These are phyloP conservation scores for Linnemannia exigua DNA, from an alignment of 192 early-diverging fungal genomes.

Conservation along the genomic window DNA sequence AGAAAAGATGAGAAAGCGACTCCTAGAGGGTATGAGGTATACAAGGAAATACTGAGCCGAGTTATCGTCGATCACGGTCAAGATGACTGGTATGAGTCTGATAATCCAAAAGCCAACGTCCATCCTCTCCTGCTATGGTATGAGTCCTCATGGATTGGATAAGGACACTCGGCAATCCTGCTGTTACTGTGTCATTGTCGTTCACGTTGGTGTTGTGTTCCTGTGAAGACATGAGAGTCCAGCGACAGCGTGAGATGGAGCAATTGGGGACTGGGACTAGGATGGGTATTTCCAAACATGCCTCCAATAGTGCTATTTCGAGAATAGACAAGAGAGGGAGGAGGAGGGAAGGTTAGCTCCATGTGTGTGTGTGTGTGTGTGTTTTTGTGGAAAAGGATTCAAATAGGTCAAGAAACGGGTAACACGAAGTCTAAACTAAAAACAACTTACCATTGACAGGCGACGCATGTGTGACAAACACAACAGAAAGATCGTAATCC, in stretches of 20 bases:
- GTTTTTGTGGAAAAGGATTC: not conserved
- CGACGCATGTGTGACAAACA: slow-evolving; percentile 52
- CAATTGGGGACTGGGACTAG: slow-evolving; percentile 49
- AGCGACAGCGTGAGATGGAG: slow-evolving; percentile 51
- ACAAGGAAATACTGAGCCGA: not conserved
- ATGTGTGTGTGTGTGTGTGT: no score
- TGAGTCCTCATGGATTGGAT: slow-evolving; percentile 20
- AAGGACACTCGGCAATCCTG: not conserved
- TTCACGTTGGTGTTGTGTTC: not conserved
- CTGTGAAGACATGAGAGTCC: slow-evolving; percentile 17
- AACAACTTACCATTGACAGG: slow-evolving; percentile 51
- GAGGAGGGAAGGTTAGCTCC: not conserved
- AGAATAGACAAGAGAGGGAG: not conserved
- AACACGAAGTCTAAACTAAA: no score
- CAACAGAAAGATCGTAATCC: slow-evolving; percentile 37
- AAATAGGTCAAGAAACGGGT: no score
- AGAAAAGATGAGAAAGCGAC: not conserved
- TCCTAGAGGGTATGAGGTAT: no score
- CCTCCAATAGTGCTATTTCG: slow-evolving; percentile 37
- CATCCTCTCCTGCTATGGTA: slow-evolving; percentile 20
- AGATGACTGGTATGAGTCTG: slow-evolving; percentile 49
- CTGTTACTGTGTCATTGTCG: not conserved
- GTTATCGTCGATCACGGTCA: slow-evolving; percentile 23
- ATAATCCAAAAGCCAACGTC: slow-evolving; percentile 45
- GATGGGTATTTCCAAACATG: slow-evolving; percentile 38